phyloP scores from a whole-genome alignment of 2,329 filamentous ascomycete genomes.

The Hansfordia pulvinata region DNA sequence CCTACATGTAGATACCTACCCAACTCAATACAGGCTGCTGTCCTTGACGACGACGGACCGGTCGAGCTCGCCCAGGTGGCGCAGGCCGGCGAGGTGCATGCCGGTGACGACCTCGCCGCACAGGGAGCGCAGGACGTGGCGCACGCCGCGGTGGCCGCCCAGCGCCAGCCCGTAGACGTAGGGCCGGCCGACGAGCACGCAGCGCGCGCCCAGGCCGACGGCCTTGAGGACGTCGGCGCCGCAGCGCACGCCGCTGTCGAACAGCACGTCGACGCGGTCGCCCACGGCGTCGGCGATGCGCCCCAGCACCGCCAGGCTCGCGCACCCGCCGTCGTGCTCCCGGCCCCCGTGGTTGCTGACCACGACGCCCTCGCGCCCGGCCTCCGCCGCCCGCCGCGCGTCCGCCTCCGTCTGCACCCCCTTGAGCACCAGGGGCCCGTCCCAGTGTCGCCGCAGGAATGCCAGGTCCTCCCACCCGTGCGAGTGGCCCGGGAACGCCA shows the following conservation, averaged over 20 bases:
- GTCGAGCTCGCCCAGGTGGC: no score
- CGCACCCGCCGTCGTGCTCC: constrained; percentile 32
- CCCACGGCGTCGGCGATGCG: constrained; percentile 21
- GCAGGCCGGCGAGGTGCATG: no score
- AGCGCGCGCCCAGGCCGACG: constrained; percentile 35
- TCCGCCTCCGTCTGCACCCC: constrained; percentile 43
- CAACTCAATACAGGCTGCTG: no score
- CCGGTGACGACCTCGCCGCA: no score
- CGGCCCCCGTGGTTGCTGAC: constrained; percentile 46
- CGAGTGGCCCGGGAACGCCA: constrained; percentile 36
- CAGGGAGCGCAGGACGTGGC: no score
- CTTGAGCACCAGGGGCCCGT: constrained; percentile 40
- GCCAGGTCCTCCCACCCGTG: constrained; percentile 37
- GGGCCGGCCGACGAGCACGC: constrained; percentile 38
- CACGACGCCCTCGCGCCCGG: constrained; percentile 38
- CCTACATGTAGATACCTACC: no score
- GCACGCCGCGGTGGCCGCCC: no score
- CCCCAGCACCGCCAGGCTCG: constrained; percentile 3
- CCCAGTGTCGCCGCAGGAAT: constrained; percentile 32
- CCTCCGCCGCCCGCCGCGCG: constrained; percentile 31
- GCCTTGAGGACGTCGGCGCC: constrained; percentile 41
- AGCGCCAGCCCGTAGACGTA: constrained; percentile 38
- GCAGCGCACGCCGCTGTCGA: constrained; percentile 38
- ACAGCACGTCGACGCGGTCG: constrained; percentile 32
- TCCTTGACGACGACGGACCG: no score